phyloP scores from a whole-genome alignment of 371 early-diverging fungal species.

The Syncephalastrum racemosum region DNA sequence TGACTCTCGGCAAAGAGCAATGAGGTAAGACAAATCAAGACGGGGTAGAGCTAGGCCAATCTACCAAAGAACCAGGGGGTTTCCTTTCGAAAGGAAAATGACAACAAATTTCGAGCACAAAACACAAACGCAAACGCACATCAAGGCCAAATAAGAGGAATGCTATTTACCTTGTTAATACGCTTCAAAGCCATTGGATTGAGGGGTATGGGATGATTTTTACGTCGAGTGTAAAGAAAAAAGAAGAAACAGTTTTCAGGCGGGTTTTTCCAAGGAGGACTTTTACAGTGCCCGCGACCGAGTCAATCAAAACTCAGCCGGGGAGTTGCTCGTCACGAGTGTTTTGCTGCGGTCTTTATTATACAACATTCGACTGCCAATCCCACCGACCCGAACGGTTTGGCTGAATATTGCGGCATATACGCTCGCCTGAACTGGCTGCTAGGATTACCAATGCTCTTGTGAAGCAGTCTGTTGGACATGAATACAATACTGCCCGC shows the following conservation, averaged over 20 bases:
- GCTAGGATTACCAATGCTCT: constrained; percentile 48
- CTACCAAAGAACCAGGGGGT: no score
- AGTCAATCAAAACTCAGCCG: no score
- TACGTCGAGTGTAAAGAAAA: constrained; percentile 13
- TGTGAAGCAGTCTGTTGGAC: constrained; percentile 52
- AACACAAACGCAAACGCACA: no score
- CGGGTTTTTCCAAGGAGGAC: no score
- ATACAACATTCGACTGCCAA: constrained; percentile 6
- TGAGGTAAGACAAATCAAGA: no score
- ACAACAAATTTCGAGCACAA: background rate
- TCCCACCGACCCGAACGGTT: constrained; percentile 6
- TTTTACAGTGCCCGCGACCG: no score
- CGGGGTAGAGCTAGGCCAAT: no score
- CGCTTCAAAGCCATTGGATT: constrained; percentile 85
- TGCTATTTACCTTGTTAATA: constrained; percentile 81
- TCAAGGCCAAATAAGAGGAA: background rate
- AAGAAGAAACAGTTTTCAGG: constrained; percentile 5
- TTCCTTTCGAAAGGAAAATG: background rate
- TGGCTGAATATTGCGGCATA: constrained; percentile 58
- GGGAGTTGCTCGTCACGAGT: no score
- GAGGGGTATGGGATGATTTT: no score
- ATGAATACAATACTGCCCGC: constrained; percentile 58
- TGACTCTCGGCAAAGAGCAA: no score
- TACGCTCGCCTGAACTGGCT: constrained; percentile 43
- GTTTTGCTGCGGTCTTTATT: no score